Evolutionary conservation across 2,329 filamentous ascomycete genomes (phyloP), one percentile per base, ranked within the genome.

Genomic region (Emericellopsis atlantica): DNA sequence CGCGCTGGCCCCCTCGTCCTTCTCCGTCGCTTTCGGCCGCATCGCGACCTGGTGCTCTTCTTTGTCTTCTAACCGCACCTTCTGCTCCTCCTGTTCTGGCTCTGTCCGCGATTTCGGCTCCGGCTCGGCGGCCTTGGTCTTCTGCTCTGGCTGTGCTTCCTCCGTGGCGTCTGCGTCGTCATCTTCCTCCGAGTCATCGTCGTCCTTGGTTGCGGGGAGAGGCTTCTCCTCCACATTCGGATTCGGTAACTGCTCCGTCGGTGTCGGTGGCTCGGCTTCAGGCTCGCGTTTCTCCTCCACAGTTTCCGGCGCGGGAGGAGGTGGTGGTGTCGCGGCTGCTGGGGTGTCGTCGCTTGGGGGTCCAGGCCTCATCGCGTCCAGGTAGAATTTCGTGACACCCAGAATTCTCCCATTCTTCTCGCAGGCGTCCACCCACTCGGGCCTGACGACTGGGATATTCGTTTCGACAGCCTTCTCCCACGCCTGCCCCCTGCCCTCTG

Each of bases 391-490:
- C 51, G 92, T 81, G 24, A 96, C 92, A 39, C 90, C 88, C 4
- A 96, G 81, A 47, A 98, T 94, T 44, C 88, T 79, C 36, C 90
- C 90, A 59, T 86, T 89, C 49, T 84, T 76, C 64, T 96, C 90
- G 57, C 92, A 98, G n/a, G 88, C 90, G 51, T 94, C 84, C 24
- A 98, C 76, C 92, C 92, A 98, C 60, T 98, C 92, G 16, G 92
- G 92, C 32, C 92, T 77, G 18, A 98, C 92, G 10, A 98, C 87
- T 7, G 92, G 92, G 41, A 98, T 94, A 60, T 96, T 98, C 76
- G 89, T 93, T 67, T 96, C 90, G 24, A 90, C 81, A 1, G 92
- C 92, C 68, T 92, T 93, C 65, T 98, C 92, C 92, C 92, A 98
- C 11, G 82, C 74, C 39, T 84, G 73, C 26, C 92, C 92, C 42